These are phyloP conservation scores for Microbotryum saponariae DNA, from an alignment of 1,284 basidiomycete genomes.

Conservation along the genomic window DNA sequence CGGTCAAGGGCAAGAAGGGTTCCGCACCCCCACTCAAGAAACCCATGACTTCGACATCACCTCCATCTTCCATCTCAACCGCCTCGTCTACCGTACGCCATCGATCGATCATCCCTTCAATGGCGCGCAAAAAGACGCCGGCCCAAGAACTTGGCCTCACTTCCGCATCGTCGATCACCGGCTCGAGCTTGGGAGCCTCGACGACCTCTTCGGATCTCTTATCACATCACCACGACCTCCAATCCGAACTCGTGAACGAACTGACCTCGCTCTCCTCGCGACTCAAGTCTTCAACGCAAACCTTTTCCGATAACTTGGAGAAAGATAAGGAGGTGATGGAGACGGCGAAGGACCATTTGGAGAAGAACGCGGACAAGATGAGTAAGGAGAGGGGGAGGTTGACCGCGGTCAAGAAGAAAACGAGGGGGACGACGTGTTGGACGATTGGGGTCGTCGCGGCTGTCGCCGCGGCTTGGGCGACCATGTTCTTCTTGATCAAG, in stretches of 20 bases:
- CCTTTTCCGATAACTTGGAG: slow-evolving; percentile 58
- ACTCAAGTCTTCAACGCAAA: slow-evolving; percentile 60
- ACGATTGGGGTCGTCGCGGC: slow-evolving; percentile 54
- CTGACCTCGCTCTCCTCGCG: slow-evolving; percentile 47
- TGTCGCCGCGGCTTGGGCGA: slow-evolving; percentile 57
- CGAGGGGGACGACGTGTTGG: slow-evolving; percentile 62
- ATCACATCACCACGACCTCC: slow-evolving; percentile 18
- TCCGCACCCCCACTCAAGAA: too few relatives aligned
- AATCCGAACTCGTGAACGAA: slow-evolving; percentile 12
- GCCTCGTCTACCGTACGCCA: too few relatives aligned
- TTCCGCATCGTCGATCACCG: too few relatives aligned
- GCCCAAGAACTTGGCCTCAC: too few relatives aligned
- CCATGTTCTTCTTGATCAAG: slow-evolving; percentile 49
- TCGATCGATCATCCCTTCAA: too few relatives aligned
- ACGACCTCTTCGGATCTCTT: slow-evolving; percentile 15
- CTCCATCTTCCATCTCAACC: too few relatives aligned
- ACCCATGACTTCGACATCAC: too few relatives aligned
- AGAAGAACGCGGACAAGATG: slow-evolving; percentile 60
- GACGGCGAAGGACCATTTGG: slow-evolving; percentile 58
- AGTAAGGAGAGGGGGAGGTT: slow-evolving; percentile 55
- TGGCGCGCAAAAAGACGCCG: too few relatives aligned
- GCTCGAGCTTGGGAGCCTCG: too few relatives aligned
- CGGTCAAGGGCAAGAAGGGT: too few relatives aligned
- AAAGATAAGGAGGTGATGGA: slow-evolving; percentile 58
- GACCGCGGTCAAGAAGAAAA: slow-evolving; percentile 57